Base-by-base conservation (phyloP, 164 flowering plant species). In the Vitis labrusca region DNA sequence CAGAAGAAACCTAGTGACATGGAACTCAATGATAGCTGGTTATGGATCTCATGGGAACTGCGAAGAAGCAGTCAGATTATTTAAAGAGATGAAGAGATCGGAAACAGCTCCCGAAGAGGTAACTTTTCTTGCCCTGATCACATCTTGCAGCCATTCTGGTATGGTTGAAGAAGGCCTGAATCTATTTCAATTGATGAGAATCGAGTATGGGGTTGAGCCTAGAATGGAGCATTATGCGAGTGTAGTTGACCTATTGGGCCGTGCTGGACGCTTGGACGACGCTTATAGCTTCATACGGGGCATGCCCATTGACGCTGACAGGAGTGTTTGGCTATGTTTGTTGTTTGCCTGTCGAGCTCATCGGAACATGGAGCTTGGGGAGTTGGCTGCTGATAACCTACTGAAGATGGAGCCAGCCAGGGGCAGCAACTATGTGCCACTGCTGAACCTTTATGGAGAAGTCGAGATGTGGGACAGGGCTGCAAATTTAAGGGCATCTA, bases 121-220 rank as follows among this genome's bases (percentile, higher is more conserved):
- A 29, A 84, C 92, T 9, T 85, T 85, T 71, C 78, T 85, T 52
- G 78, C 84, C 29, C 72, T 88, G 30, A 76, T 86, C 66, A 79
- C 92, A 30, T 81, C 89, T 63, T 88, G 92, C 80, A 88, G 87
- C 56, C 89, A 85, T 80, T 80, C 85, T 17, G 92, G 89, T 14
- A 52, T 79, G 32, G 72, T 79, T n/a, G 79, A 78, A 23, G 80
- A 84, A 64, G 89, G 92, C 58, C 72, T 76, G 13, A 64, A 69
- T n/a, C 60, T 83, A 53, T 83, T 85, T 56, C 65, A 76, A 13
- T 79, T 72, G 29, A 88, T 88, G 89, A 79, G n/a, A 59, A 50
- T 44, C 61, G 82, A 80, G 8, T 78, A 80, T 51, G 65, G 65
- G 48, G 76, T 84, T 58, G 72, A 78, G 49, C 89, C 89, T 16